Percentiles rank a stretch among this genome's conserved stretches.
Conservation (phyloP, 2,329 filamentous ascomycete genomes). For the Fusarium heterosporum region DNA sequence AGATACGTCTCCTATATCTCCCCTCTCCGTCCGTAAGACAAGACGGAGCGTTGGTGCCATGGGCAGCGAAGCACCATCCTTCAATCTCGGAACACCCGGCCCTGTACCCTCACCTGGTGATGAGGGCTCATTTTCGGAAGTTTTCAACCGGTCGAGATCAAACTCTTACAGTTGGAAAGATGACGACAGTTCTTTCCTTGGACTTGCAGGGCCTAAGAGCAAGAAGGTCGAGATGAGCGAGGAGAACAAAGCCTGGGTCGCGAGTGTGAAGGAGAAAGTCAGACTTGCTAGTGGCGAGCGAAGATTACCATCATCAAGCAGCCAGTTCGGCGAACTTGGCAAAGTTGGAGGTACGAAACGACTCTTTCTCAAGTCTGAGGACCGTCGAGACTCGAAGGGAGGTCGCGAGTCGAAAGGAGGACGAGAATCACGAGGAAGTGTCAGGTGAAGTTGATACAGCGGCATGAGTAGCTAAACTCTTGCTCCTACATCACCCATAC, state of each 20-base stretch:
- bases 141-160: slow-evolving; percentile 61
- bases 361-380: slow-evolving; percentile 65
- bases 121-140: slow-evolving; percentile 57
- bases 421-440: slow-evolving; percentile 37
- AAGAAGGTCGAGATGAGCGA: slow-evolving; percentile 75
- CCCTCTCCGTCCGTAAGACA: slow-evolving; percentile 67
- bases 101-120: slow-evolving; percentile 49
- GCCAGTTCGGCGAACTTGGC: slow-evolving; percentile 74
- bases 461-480: slow-evolving; percentile 21
- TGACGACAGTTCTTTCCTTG: slow-evolving; percentile 69
- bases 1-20: slow-evolving; percentile 56
- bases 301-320: slow-evolving; percentile 48
- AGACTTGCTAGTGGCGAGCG: slow-evolving; percentile 74
- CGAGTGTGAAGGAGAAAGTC: slow-evolving; percentile 84
- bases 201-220: slow-evolving; percentile 76
- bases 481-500: slow-evolving; percentile 7
- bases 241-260: slow-evolving; percentile 83
- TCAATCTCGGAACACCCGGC: slow-evolving; percentile 59
- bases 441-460: slow-evolving; percentile 27
- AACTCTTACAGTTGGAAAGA: slow-evolving; percentile 70
- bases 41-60: slow-evolving; percentile 59
- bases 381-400: slow-evolving; percentile 38
- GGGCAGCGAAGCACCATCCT: slow-evolving; percentile 48
- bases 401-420: slow-evolving; percentile 29
- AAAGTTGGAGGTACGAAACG: slow-evolving; percentile 79